Base-by-base conservation (phyloP, 768 basidiomycete genomes). In the Lactarius hatsudake region DNA sequence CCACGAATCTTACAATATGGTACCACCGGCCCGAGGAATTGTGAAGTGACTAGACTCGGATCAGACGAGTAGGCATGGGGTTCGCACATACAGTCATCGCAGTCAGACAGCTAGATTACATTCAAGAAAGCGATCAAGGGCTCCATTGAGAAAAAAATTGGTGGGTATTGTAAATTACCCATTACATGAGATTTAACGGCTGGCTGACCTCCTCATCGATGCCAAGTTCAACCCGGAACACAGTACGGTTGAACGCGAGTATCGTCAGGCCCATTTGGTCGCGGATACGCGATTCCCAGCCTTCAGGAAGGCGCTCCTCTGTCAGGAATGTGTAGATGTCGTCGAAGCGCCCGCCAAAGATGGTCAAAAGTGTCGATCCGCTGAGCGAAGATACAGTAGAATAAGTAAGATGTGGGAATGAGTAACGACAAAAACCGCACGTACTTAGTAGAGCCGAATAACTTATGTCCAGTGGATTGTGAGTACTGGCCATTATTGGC, bases 381-480 rank as follows among this genome's bases (percentile, higher is more conserved):
- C 88, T 90, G 67, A 51, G 23, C 48, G 12, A 23, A 4, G 48
- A 51, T 18, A 53, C 9, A 34, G 32, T 0, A 10, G 26, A 17
- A 18, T n/a, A 23, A 48, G 8, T 9, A 48, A 51, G 18, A 10
- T 3, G 48, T 12, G 5, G 62, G 61, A 45, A 56, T n/a, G 55
- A 61, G n/a, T 36, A 62, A 43, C 1, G 28, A 20, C 12, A 26
- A 36, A 45, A 23, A 4, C 3, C 9, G 1, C 8, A 79, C 85
- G 61, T 71, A 91, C 89, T 91, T 90, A 34, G 85, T 78, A 69
- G 84, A 85, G 9, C 86, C 86, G 73, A 92, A 90, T 36, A 84
- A 74, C 73, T 83, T 85, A 69, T 91, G 90, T 60, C 75, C 67
- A 20, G 76, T 72, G 59, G 70, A 75, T 7, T 86, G 79, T 2